Percentiles rank a stretch among this genome's conserved stretches.
Conservation (phyloP, 2,329 filamentous ascomycete species). For the Cyphellophora attinorum region DNA sequence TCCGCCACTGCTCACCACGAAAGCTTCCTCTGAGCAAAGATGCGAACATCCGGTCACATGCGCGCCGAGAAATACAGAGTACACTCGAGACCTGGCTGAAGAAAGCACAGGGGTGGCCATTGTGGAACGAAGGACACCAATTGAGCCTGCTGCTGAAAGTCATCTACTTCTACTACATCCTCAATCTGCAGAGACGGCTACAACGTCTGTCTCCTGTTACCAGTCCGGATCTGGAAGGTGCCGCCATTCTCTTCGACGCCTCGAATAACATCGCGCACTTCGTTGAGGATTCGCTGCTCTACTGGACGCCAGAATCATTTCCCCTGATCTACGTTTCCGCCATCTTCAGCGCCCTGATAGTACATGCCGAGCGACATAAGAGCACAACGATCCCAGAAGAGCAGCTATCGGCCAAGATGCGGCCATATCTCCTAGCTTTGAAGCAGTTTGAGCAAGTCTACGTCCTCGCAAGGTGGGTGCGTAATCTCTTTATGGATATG, state of each 20-base stretch:
- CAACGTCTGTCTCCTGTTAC: slow-evolving; percentile 2
- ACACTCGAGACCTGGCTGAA: slow-evolving; percentile 4
- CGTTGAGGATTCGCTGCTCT: slow-evolving; percentile 4
- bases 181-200: slow-evolving; percentile 2
- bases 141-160: slow-evolving; percentile 3
- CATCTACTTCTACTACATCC: slow-evolving; percentile 1
- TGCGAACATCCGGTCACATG: neutral
- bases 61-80: slow-evolving; percentile 2
- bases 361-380: neutral
- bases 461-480: slow-evolving; percentile 4
- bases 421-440: slow-evolving; percentile 3
- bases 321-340: slow-evolving; percentile 5
- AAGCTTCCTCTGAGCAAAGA: slow-evolving; percentile 2
- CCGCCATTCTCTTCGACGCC: slow-evolving; percentile 4
- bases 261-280: slow-evolving; percentile 1
- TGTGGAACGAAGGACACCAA: neutral
- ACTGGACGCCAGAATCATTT: slow-evolving; percentile 3
- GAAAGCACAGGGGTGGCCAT: neutral
- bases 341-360: slow-evolving; percentile 3
- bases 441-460: slow-evolving; percentile 7
- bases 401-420: slow-evolving; percentile 3
- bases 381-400: neutral
- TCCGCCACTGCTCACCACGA: slow-evolving; percentile 2
- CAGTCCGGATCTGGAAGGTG: slow-evolving; percentile 1
- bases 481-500: slow-evolving; percentile 6